Evolutionary conservation across 1,139 yeast genomes (phyloP).

Genomic region (Yamadazyma mexicana): DNA sequence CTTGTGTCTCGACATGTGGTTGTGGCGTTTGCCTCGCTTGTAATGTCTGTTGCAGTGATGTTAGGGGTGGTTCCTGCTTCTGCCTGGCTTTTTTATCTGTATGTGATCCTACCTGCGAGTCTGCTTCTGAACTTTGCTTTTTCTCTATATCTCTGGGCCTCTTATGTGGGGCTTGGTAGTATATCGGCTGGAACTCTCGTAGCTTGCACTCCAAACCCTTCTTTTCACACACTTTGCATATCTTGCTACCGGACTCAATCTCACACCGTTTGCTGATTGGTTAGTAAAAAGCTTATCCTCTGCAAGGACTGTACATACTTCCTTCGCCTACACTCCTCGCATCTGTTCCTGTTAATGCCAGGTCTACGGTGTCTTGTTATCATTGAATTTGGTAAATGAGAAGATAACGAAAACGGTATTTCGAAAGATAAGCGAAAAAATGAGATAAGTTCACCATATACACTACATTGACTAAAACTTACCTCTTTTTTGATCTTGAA

Average conservation of each 20-base stretch:
- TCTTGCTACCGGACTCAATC: not conserved
- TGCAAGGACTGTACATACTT: not conserved
- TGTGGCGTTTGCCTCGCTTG: no score
- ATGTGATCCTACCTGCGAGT: no score
- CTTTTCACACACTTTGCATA: not conserved
- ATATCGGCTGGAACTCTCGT: slow-evolving; percentile 1
- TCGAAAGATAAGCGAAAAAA: no score
- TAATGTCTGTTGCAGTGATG: no score
- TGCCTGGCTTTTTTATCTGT: no score
- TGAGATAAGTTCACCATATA: no score
- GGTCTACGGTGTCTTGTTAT: not conserved
- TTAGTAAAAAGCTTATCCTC: not conserved
- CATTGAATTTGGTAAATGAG: no score
- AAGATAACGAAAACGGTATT: no score
- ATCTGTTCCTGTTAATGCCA: not conserved
- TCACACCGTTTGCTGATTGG: slow-evolving; percentile 3
- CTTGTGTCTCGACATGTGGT: not conserved
- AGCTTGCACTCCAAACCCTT: slow-evolving; percentile 1
- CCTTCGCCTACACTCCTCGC: not conserved
- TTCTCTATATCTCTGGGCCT: not conserved
- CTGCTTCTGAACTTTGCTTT: no score
- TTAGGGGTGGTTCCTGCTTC: no score
- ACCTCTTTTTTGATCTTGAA: no score
- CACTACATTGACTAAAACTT: no score
- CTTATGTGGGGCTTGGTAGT: not conserved